These are phyloP conservation scores for Akanthomyces muscarius DNA, from an alignment of 2,329 filamentous ascomycete genomes.

Conservation along the genomic window DNA sequence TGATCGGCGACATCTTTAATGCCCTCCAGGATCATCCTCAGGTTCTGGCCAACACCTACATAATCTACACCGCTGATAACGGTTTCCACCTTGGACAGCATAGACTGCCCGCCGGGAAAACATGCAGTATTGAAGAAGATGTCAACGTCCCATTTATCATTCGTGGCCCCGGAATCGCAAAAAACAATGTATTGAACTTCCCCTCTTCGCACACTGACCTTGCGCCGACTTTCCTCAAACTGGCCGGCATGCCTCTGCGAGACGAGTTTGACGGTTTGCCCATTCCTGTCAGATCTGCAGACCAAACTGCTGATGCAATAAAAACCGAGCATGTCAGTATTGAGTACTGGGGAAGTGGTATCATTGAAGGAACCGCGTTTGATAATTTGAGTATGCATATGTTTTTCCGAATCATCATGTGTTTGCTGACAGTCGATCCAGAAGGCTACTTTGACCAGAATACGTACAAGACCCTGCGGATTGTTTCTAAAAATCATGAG, in stretches of 20 bases:
- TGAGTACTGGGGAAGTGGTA: slow-evolving; percentile 46
- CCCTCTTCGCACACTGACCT: slow-evolving; percentile 52
- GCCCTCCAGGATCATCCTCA: slow-evolving; percentile 28
- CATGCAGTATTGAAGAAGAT: slow-evolving; percentile 48
- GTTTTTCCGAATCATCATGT: too few species aligned
- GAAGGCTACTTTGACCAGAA: slow-evolving; percentile 32
- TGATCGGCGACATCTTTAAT: slow-evolving; percentile 38
- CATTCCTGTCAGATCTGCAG: slow-evolving; percentile 33
- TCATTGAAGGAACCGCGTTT: slow-evolving; percentile 21
- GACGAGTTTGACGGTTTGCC: slow-evolving; percentile 49
- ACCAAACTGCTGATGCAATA: slow-evolving; percentile 14
- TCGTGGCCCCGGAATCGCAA: slow-evolving; percentile 44
- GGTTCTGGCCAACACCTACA: slow-evolving; percentile 42
- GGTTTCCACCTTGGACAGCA: slow-evolving; percentile 53
- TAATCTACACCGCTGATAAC: slow-evolving; percentile 51
- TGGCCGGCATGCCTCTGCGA: slow-evolving; percentile 32
- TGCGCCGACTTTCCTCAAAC: slow-evolving; percentile 48
- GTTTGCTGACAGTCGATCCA: slow-evolving; percentile 25
- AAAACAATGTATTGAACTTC: slow-evolving; percentile 31
- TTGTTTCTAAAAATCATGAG: slow-evolving; percentile 44
- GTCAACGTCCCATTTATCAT: slow-evolving; percentile 49
- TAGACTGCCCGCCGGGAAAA: slow-evolving; percentile 47
- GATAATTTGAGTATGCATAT: slow-evolving; percentile 19
- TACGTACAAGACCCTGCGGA: slow-evolving; percentile 50
- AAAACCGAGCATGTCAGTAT: slow-evolving; percentile 47